phyloP scores from a whole-genome alignment of 2,329 filamentous ascomycete genomes.

The Basipetospora chlamydospora region DNA sequence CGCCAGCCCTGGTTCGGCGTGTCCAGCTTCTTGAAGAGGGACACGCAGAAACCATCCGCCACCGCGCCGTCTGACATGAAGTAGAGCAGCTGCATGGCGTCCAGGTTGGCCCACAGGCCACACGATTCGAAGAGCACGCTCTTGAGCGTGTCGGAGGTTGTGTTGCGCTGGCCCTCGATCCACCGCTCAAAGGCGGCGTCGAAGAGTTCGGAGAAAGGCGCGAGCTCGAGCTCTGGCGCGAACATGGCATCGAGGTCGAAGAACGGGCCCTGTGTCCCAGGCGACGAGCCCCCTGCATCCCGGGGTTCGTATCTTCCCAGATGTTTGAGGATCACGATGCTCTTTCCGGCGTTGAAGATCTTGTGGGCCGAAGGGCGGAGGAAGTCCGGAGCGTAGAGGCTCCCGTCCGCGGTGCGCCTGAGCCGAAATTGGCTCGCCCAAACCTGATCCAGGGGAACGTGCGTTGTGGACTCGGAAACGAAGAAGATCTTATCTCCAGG shows the following conservation, averaged over 20 bases:
- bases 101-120: slow-evolving; percentile 48
- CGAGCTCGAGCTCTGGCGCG: slow-evolving; percentile 29
- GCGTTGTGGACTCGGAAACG: slow-evolving; percentile 42
- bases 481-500: slow-evolving; percentile 61
- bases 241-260: slow-evolving; percentile 46
- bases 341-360: slow-evolving; percentile 82
- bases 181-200: slow-evolving; percentile 56
- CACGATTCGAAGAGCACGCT: slow-evolving; percentile 54
- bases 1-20: slow-evolving; percentile 48
- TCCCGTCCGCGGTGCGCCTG: slow-evolving; percentile 41
- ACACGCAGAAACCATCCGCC: slow-evolving; percentile 49
- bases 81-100: slow-evolving; percentile 58
- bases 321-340: slow-evolving; percentile 66
- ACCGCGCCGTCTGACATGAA: slow-evolving; percentile 60
- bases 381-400: slow-evolving; percentile 58
- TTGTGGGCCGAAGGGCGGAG: slow-evolving; percentile 52
- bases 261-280: slow-evolving; percentile 22
- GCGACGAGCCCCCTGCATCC: slow-evolving; percentile 11
- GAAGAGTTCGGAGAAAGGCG: slow-evolving; percentile 64
- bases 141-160: slow-evolving; percentile 52
- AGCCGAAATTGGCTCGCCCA: slow-evolving; percentile 68
- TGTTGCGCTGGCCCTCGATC: slow-evolving; percentile 59
- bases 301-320: slow-evolving; percentile 38
- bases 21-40: slow-evolving; percentile 65
- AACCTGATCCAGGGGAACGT: slow-evolving; percentile 46